These are phyloP conservation scores for Tubosaeta brunneosetosa DNA, from an alignment of 768 basidiomycete genomes.

Conservation along the genomic window DNA sequence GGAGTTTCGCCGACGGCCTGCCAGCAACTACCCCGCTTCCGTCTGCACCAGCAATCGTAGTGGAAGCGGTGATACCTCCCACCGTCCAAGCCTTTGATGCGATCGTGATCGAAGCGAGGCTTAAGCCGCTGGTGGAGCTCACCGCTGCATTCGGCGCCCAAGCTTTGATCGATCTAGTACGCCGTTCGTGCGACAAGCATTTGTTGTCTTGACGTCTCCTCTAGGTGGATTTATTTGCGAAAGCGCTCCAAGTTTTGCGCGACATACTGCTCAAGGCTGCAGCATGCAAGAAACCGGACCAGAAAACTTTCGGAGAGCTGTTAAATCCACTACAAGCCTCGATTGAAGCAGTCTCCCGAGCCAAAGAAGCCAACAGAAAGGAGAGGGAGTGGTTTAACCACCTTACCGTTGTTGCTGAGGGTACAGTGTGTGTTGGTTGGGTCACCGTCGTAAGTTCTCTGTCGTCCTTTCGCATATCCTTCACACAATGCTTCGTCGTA, in stretches of 20 bases:
- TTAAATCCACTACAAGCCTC: slow-evolving; percentile 65
- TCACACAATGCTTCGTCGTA: slow-evolving; percentile 13
- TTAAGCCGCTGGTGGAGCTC: slow-evolving; percentile 70
- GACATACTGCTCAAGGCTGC: slow-evolving; percentile 62
- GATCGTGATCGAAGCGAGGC: slow-evolving; percentile 62
- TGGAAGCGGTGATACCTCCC: slow-evolving; percentile 43
- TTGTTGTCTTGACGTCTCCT: slow-evolving; percentile 3
- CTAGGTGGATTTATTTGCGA: slow-evolving; percentile 66
- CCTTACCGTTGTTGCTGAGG: slow-evolving; percentile 77
- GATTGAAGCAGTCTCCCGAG: slow-evolving; percentile 70
- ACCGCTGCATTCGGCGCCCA: slow-evolving; percentile 66
- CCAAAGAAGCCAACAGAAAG: slow-evolving; percentile 77
- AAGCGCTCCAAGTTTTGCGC: slow-evolving; percentile 65
- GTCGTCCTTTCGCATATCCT: neutral
- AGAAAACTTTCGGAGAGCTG: slow-evolving; percentile 50
- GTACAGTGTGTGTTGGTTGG: slow-evolving; percentile 82
- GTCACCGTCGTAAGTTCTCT: slow-evolving; percentile 63
- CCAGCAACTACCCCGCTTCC: slow-evolving; percentile 29
- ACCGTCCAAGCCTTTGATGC: slow-evolving; percentile 73
- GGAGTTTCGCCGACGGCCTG: slow-evolving; percentile 21
- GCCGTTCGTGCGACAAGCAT: slow-evolving; percentile 18
- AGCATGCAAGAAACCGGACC: slow-evolving; percentile 75
- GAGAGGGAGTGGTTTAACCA: slow-evolving; percentile 82
- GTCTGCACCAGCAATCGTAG: slow-evolving; percentile 34
- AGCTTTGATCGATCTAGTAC: slow-evolving; percentile 75